Evolutionary conservation across 495 filamentous ascomycete species (phyloP), one percentile per base, ranked within the genome.

Genomic region (Aspergillus cristatus): DNA sequence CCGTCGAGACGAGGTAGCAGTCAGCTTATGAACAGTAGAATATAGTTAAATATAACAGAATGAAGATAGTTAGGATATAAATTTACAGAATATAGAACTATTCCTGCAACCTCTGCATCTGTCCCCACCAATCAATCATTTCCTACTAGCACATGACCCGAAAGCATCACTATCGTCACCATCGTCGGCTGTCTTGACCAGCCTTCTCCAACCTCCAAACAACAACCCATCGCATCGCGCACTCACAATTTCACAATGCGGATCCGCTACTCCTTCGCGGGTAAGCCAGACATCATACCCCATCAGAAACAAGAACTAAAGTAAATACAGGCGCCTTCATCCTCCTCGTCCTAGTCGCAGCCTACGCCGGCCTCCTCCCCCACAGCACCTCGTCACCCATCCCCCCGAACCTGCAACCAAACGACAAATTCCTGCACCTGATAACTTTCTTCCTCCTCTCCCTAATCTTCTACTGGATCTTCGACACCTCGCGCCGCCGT

Each of bases 381-480:
- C 67, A 71, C 42, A 61, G 53, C 51, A 46, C 56, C 57, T 88
- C 64, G 45, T 76, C 67, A 50, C 75, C 57, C 58, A 88, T 64
- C 58, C 81, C 63, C 53, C 75, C 81, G 40, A 75, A 91, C 18
- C 48, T 83, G 38, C 71, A 74, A 39, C 69, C 69, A 40, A 86
- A 89, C 70, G 88, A 95, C 74, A 95, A 96, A 62, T 67, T 84
- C 55, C 77, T 99, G 17, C 93, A 97, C 58, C 68, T 86, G 51
- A 31, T 90, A 34, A 85, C 83, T 43, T 96, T 99, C 69, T 93
- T 96, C 75, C 47, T 83, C 40, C 67, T 99, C 16, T 90, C 93
- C 10, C 46, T 84, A 26, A 66, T 70, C 49, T 97, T 96, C 74
- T 99, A 99, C 78, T 99, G 90, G 89, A 82, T 94, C 52, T 60